Evolutionary conservation across 306 rosid species (phyloP).

Genomic region (Trichosanthes truncata): DNA sequence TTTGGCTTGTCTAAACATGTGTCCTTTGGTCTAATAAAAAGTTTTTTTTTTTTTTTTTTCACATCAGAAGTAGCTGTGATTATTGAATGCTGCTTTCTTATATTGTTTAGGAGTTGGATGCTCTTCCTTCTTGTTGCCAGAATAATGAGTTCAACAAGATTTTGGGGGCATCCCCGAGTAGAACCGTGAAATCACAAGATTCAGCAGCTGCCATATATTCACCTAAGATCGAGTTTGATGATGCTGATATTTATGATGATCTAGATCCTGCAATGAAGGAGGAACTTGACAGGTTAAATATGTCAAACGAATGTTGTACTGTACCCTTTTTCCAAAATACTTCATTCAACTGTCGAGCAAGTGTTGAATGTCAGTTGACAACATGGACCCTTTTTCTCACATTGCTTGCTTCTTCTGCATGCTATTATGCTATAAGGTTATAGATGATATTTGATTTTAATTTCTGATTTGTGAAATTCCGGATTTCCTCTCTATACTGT

Average conservation of each 20-base stretch:
- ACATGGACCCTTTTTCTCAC: not conserved
- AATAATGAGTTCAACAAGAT: slow-evolving; percentile 27
- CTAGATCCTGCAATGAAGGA: slow-evolving; percentile 85
- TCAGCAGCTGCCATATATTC: slow-evolving; percentile 26
- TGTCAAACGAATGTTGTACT: not conserved
- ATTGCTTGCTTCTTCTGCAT: not conserved
- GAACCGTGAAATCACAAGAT: slow-evolving; percentile 34
- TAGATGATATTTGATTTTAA: not conserved
- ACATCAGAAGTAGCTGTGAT: slow-evolving; percentile 7
- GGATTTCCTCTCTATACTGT: not conserved
- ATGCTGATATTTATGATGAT: slow-evolving; percentile 66
- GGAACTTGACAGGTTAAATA: slow-evolving; percentile 72
- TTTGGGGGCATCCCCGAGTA: slow-evolving; percentile 37
- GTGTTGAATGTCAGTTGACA: not conserved
- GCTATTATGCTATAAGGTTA: not conserved
- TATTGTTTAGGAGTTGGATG: slow-evolving; percentile 40
- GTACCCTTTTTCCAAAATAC: not conserved
- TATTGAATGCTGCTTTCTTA: slow-evolving; percentile 5
- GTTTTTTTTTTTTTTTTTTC: not conserved
- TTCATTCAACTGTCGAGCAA: not conserved
- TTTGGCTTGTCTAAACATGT: not conserved
- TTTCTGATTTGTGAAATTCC: not conserved
- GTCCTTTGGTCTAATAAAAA: not conserved
- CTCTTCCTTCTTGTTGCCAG: slow-evolving; percentile 34
- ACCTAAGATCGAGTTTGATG: slow-evolving; percentile 43